Conservation (phyloP, 768 basidiomycete genomes). For the Amyloporia xantha region DNA sequence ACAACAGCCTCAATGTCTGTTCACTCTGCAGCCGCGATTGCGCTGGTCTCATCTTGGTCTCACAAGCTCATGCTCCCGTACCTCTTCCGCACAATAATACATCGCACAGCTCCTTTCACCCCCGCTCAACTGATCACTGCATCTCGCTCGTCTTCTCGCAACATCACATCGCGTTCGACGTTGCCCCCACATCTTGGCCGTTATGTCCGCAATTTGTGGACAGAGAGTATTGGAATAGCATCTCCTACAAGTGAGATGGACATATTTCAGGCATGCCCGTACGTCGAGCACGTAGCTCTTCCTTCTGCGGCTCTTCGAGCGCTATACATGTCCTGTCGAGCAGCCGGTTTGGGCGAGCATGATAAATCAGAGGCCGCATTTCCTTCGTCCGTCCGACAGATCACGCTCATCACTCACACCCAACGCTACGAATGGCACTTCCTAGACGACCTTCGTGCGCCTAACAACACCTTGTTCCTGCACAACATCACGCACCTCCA, state of each 20-base stretch:
- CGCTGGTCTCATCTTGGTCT: constrained; percentile 18
- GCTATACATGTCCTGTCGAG: constrained; percentile 9
- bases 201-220: constrained; percentile 19
- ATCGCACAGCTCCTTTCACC: constrained; percentile 1
- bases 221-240: constrained; percentile 14
- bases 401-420: constrained; percentile 19
- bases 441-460: constrained; percentile 9
- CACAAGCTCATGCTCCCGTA: constrained; percentile 13
- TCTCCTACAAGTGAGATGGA: constrained; percentile 12
- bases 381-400: constrained; percentile 7
- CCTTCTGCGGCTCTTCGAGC: constrained; percentile 14
- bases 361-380: background rate
- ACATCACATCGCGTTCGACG: background rate
- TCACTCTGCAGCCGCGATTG: constrained; percentile 11
- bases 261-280: constrained; percentile 14
- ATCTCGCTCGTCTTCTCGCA: background rate
- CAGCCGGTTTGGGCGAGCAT: background rate
- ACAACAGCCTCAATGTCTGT: constrained; percentile 9
- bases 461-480: constrained; percentile 8
- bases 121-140: constrained; percentile 1
- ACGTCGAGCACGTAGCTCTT: constrained; percentile 18
- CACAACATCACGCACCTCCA: constrained; percentile 21
- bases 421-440: constrained; percentile 18
- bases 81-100: constrained; percentile 17
- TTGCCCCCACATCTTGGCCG: background rate